phyloP scores from a whole-genome alignment of 768 basidiomycete species.

The Cubamyces lactineus region DNA sequence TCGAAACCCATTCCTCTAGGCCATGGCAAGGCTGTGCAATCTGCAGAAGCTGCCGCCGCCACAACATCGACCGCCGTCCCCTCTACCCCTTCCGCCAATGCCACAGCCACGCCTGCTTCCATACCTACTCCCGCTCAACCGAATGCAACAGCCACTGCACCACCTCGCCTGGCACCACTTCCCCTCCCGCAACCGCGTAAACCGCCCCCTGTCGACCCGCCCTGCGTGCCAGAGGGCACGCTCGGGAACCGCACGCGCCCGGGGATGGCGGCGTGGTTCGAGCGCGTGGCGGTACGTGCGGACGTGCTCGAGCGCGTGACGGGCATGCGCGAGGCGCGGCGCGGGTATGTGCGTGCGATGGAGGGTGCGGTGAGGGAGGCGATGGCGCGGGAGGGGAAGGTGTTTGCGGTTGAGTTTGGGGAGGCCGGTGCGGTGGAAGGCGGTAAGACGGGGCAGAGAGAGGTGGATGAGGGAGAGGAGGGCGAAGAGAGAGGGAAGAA shows the following conservation, averaged over 20 bases:
- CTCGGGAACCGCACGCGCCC: slow-evolving; percentile 11
- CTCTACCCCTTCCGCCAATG: too few species aligned
- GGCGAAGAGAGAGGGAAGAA: slow-evolving; percentile 1
- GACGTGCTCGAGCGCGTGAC: slow-evolving; percentile 1
- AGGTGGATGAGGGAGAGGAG: neutral
- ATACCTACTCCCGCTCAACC: neutral
- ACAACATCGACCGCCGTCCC: neutral
- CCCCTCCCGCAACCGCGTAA: slow-evolving; percentile 3
- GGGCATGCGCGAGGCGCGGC: neutral
- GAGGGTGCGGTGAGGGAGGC: neutral
- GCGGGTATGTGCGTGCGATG: neutral
- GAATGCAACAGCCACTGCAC: too few species aligned
- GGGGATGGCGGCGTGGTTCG: slow-evolving; percentile 23
- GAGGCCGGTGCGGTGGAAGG: neutral
- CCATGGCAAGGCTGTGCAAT: neutral
- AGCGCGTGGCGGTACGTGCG: slow-evolving; percentile 8
- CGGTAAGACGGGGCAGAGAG: neutral
- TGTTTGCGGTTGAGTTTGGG: neutral
- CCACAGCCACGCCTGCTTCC: too few species aligned
- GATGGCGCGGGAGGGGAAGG: neutral
- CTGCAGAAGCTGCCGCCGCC: neutral
- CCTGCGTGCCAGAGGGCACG: slow-evolving; percentile 24
- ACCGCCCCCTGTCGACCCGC: neutral
- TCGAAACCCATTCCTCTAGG: neutral
- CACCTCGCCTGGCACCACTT: neutral